Percentiles rank a stretch among this genome's conserved stretches.
Evolutionary conservation across 2,329 filamentous ascomycete genomes (phyloP).

Genomic region (Colletotrichum melonis): DNA sequence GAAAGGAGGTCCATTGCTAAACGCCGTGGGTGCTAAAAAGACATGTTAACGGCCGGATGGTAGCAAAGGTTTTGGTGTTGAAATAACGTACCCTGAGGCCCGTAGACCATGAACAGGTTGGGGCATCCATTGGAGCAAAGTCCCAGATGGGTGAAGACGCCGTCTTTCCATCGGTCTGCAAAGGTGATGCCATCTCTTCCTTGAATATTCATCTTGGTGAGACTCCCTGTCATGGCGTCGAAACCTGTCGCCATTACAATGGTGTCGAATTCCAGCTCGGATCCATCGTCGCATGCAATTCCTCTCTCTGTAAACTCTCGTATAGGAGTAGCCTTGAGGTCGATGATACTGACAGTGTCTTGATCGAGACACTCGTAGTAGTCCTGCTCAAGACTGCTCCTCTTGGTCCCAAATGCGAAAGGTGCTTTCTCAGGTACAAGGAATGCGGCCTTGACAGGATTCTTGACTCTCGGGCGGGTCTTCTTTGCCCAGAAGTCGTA

Average conservation of each 20-base stretch:
- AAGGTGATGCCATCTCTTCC: conserved; percentile 43
- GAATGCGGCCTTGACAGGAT: conserved; percentile 55
- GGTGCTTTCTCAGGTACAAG: conserved; percentile 58
- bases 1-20: conserved; percentile 35
- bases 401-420: conserved; percentile 59
- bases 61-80: background rate
- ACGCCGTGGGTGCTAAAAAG: conserved; percentile 33
- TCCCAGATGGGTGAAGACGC: conserved; percentile 44
- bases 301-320: conserved; percentile 50
- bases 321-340: conserved; percentile 56
- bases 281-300: conserved; percentile 51
- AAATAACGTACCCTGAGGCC: conserved; percentile 35
- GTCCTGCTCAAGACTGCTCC: conserved; percentile 56
- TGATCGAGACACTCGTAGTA: conserved; percentile 63
- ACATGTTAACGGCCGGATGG: background rate
- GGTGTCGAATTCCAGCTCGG: conserved; percentile 48
- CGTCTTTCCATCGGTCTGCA: conserved; percentile 45
- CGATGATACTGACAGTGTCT: conserved; percentile 57
- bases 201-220: conserved; percentile 45
- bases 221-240: conserved; percentile 47
- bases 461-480: conserved; percentile 54
- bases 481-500: conserved; percentile 63
- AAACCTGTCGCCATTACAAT: conserved; percentile 49
- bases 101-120: conserved; percentile 41
- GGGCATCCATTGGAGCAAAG: conserved; percentile 36